Base-by-base conservation (phyloP, 164 flowering plant species). In the Chimonanthus salicifolius region DNA sequence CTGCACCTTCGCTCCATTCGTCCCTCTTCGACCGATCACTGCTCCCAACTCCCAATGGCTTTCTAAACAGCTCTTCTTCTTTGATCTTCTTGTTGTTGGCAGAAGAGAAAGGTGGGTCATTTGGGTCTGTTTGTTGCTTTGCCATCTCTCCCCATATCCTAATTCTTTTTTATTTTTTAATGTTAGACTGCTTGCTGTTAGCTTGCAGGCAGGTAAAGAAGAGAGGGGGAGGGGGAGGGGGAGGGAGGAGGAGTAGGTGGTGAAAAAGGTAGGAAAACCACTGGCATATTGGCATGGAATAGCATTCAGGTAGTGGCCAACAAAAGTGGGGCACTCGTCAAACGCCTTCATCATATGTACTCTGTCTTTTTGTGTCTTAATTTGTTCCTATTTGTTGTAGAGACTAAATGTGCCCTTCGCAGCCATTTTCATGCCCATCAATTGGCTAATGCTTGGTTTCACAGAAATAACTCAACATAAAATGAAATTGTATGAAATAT, bases 1-100 rank as follows among this genome's bases (percentile, higher is more conserved):
- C 97, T 5, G 99, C 97, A 8, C 97, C 97, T 82, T 94, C 97
- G 71, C 99, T 92, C 99, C 97, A 94, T 64, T 94, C 99, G 72
- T 94, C 99, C 71, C 99, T 77, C 68, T 87, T 90, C 74, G 88
- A 68, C 70, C 94, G 81, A 60, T 90, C 95, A 11, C 78, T 71
- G 45, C 78, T 80, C 20, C 78, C 76, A 5, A 76, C 71, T 47
- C 77, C 78, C 16, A 51, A 20, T 47, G 72, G 75, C 72, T 78
- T 80, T 75, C 75, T 76, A 7, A 80, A 82, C 9, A 83, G 79
- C 15, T 78, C 80, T 49, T 81, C 77, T 43, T 75, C 33, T n/a
- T 21, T 46, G 13, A 13, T 51, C 11, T 3, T n/a, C 5, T 3
- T 47, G 64, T 3, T 81, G 62, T 16, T 63, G 58, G 6, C 20